A percentile compares a stretch with the other conserved stretches of the same genome.
These are phyloP conservation scores for Stephanodiscus triporus DNA, from an alignment of 108 stramenopile genomes.

Conservation along the genomic window DNA sequence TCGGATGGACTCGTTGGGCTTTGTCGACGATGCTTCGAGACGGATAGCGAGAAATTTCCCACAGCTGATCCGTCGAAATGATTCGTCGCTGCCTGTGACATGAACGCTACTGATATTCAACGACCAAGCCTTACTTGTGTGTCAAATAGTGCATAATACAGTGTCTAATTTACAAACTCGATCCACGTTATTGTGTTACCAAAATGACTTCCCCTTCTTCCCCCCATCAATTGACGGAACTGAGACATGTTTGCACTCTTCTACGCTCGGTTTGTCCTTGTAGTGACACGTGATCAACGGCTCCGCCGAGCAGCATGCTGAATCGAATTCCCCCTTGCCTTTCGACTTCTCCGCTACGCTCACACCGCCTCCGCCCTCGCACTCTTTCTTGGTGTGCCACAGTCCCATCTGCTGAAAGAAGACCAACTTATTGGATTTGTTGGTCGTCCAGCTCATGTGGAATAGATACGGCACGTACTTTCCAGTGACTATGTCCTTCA, in stretches of 20 bases:
- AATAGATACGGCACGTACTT: conserved; percentile 46
- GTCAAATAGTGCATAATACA: not conserved
- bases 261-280: conserved; percentile 53
- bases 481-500: conserved; percentile 50
- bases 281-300: conserved; percentile 53
- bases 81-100: not conserved
- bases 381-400: conserved; percentile 56
- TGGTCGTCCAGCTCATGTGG: conserved; percentile 66
- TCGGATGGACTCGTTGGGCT: conserved; percentile 29
- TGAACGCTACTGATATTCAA: not conserved
- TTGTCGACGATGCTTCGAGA: conserved; percentile 35
- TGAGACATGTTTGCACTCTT: conserved; percentile 34
- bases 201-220: conserved; percentile 48
- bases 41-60: not conserved
- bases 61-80: not conserved
- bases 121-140: not conserved
- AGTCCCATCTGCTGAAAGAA: conserved; percentile 59
- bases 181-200: conserved; percentile 30
- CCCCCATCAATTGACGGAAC: conserved; percentile 45
- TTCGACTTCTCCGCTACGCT: conserved; percentile 25
- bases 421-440: conserved; percentile 59
- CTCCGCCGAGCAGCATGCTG: conserved; percentile 41
- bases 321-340: conserved; percentile 4
- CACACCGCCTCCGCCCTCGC: conserved; percentile 43
- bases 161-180: conserved; percentile 6